Evolutionary conservation across 2,329 filamentous ascomycete genomes (phyloP), one percentile per base, ranked within the genome.

Genomic region (Bretziella fagacearum): DNA sequence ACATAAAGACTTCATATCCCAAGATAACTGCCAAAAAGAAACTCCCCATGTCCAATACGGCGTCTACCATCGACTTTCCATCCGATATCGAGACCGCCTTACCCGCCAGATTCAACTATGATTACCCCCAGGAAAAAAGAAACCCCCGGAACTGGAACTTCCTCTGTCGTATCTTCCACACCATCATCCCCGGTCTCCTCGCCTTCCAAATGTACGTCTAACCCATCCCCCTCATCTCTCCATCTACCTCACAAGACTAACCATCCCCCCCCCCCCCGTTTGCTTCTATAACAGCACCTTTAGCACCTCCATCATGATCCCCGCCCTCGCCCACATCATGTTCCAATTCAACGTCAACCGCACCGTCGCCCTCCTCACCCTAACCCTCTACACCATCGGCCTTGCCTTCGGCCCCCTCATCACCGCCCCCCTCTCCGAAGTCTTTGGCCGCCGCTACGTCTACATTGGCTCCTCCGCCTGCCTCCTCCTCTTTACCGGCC

Each of bases 301-400:
- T 18, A 70, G 66, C 1, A 67, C 67, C 0, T 74, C 74, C 8
- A 65, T 75, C 51, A 67, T 73, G 55, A 70, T 67, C 25, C 63
- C 72, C 0, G 67, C 66, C 3, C 56, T 64, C 18, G 40, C 53
- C 2, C 59, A 69, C 3, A 56, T 80, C 4, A 68, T 68, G 59
- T 33, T 55, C 0, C 63, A 71, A 5, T 81, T 81, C 56, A 53
- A 64, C 37, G 64, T 78, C 10, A 66, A 65, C 11, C 64, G 65
- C 42, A 77, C 72, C 1, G 64, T 67, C 6, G 70, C 76, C 0
- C 61, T 81, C n/a, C 59, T 80, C 0, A 70, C 71, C 0, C 57
- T 81, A 1, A 69, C 76, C 0, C 57, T 77, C 4, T 81, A 77
- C 56, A 68, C 75, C 4, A 59, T 79, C 7, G 76, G 74, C 0